These are phyloP conservation scores for Xanthoconium separans DNA, from an alignment of 1,284 basidiomycete genomes.

Conservation along the genomic window DNA sequence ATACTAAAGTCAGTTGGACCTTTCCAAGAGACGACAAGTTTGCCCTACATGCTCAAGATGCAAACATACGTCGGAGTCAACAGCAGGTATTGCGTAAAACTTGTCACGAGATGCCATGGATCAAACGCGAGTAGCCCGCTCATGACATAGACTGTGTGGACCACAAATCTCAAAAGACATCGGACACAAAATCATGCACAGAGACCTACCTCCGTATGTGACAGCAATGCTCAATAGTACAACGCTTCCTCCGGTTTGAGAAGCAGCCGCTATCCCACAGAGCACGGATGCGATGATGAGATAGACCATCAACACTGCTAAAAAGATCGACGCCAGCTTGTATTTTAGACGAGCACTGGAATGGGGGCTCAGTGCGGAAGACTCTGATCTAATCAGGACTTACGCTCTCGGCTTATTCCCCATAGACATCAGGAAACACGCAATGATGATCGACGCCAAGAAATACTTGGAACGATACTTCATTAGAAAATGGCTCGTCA, in stretches of 20 bases:
- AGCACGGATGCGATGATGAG: constrained; percentile 74
- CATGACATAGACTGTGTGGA: constrained; percentile 60
- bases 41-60: constrained; percentile 76
- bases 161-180: background rate
- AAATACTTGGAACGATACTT: constrained; percentile 57
- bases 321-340: constrained; percentile 72
- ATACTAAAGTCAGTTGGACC: constrained; percentile 1
- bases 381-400: constrained; percentile 24
- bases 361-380: background rate
- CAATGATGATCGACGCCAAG: constrained; percentile 81
- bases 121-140: constrained; percentile 88
- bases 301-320: constrained; percentile 82
- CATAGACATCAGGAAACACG: constrained; percentile 94
- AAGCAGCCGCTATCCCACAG: constrained; percentile 70
- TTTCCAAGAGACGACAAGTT: background rate
- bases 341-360: constrained; percentile 83
- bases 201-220: constrained; percentile 75
- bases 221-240: constrained; percentile 86
- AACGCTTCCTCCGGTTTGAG: constrained; percentile 57
- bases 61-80: constrained; percentile 89
- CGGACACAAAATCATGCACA: constrained; percentile 1
- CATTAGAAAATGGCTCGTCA: constrained; percentile 6
- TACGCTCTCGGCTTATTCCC: constrained; percentile 92
- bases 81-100: constrained; percentile 86
- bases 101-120: constrained; percentile 92